Evolutionary conservation across 139 green algal species (phyloP).

Genomic region (Tetraselmis chui): DNA sequence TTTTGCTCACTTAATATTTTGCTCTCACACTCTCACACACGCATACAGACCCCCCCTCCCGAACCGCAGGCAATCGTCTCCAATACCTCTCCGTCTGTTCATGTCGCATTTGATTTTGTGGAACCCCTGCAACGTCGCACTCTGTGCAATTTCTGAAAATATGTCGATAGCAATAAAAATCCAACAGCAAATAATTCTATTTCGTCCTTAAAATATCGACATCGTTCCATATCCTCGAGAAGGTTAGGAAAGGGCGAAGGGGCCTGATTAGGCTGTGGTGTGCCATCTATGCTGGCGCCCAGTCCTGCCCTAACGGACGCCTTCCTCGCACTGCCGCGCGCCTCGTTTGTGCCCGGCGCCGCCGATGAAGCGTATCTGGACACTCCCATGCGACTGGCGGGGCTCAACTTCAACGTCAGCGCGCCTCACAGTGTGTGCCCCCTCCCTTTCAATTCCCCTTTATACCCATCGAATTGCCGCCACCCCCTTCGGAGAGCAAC

Average conservation of each 20-base stretch:
- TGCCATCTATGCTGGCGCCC: background rate
- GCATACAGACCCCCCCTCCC: no score
- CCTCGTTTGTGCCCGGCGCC: constrained; percentile 48
- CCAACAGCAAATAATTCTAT: background rate
- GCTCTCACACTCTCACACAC: no score
- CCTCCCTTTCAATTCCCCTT: no score
- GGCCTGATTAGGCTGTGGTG: no score
- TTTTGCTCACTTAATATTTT: no score
- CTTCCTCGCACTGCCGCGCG: constrained; percentile 42
- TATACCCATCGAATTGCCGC: no score
- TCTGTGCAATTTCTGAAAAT: background rate
- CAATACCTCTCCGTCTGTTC: no score
- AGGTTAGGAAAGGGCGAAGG: background rate
- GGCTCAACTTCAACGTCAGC: constrained; percentile 65
- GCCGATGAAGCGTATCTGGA: constrained; percentile 50
- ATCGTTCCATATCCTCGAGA: no score
- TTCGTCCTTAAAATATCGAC: background rate
- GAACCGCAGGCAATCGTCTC: no score
- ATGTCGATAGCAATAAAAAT: background rate
- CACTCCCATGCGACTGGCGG: constrained; percentile 41
- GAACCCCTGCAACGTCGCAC: background rate
- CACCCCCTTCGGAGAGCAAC: no score
- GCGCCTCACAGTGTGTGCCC: constrained; percentile 66
- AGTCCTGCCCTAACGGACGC: constrained; percentile 42
- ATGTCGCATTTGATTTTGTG: no score